Evolutionary conservation across 164 flowering plant genomes (phyloP).

Genomic region (Hamamelis virginiana): DNA sequence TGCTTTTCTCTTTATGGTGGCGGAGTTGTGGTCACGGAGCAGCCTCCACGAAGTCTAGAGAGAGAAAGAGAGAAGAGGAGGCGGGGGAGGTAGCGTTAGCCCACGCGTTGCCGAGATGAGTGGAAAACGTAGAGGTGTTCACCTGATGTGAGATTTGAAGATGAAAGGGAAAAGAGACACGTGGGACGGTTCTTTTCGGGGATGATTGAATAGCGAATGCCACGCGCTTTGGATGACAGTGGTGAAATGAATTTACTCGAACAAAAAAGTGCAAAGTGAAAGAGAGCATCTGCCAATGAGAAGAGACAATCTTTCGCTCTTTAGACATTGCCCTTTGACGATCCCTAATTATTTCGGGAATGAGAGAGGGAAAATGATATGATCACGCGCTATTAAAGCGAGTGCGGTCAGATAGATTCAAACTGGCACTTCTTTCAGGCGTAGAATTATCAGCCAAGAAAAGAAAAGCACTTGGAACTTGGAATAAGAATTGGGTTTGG

Average conservation of each 20-base stretch:
- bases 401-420: not conserved
- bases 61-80: not conserved
- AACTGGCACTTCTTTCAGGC: too few species aligned
- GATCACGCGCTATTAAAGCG: not conserved
- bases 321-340: not conserved
- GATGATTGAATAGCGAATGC: not conserved
- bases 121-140: not conserved
- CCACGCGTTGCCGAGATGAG: conserved; percentile 3
- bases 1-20: not conserved
- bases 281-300: conserved; percentile 10
- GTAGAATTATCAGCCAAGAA: too few species aligned
- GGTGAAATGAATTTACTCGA: not conserved
- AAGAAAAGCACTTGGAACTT: too few species aligned
- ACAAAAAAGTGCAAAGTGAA: not conserved
- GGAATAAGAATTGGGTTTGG: too few species aligned
- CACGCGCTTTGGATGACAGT: not conserved
- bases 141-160: too few species aligned
- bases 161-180: too few species aligned
- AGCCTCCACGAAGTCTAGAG: conserved; percentile 8
- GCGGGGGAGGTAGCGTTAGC: too few species aligned
- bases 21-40: not conserved
- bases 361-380: not conserved
- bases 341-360: not conserved
- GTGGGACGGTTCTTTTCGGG: too few species aligned
- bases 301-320: conserved; percentile 14